Evolutionary conservation across 495 filamentous ascomycete genomes (phyloP).

Genomic region (Tirmania nivea): DNA sequence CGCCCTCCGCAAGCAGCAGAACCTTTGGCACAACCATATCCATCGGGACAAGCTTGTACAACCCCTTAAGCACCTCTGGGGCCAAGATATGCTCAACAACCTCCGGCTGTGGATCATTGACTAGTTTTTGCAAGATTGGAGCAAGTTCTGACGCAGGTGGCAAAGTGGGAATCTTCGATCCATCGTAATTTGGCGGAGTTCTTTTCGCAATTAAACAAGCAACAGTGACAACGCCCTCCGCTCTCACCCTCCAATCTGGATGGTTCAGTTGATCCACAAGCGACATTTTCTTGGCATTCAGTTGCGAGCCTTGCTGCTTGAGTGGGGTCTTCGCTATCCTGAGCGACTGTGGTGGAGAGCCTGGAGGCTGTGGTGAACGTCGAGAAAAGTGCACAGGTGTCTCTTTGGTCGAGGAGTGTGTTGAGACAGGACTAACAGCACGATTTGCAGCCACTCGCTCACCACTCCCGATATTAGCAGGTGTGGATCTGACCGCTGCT

Average conservation of each 20-base stretch:
- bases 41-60: slow-evolving; percentile 18
- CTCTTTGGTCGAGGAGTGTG: not conserved
- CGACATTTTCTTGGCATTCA: slow-evolving; percentile 11
- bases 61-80: slow-evolving; percentile 15
- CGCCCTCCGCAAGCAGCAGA: slow-evolving; percentile 15
- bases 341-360: slow-evolving; percentile 8
- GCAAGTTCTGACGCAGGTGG: slow-evolving; percentile 17
- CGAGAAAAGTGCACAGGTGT: not conserved
- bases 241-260: slow-evolving; percentile 17
- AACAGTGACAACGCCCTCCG: slow-evolving; percentile 18
- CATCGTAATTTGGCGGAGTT: slow-evolving; percentile 18
- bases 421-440: not conserved
- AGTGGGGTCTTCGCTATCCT: slow-evolving; percentile 9
- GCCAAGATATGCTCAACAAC: slow-evolving; percentile 21
- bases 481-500: not conserved
- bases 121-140: slow-evolving; percentile 17
- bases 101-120: slow-evolving; percentile 19
- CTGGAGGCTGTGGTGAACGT: slow-evolving; percentile 4
- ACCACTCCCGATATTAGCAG: not conserved
- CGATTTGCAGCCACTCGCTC: not conserved
- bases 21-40: slow-evolving; percentile 20
- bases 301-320: slow-evolving; percentile 14
- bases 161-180: slow-evolving; percentile 18
- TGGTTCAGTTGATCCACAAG: slow-evolving; percentile 19
- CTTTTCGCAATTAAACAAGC: slow-evolving; percentile 18